Evolutionary conservation across 2,329 filamentous ascomycete genomes (phyloP).

Genomic region (Remersonia thermophila): DNA sequence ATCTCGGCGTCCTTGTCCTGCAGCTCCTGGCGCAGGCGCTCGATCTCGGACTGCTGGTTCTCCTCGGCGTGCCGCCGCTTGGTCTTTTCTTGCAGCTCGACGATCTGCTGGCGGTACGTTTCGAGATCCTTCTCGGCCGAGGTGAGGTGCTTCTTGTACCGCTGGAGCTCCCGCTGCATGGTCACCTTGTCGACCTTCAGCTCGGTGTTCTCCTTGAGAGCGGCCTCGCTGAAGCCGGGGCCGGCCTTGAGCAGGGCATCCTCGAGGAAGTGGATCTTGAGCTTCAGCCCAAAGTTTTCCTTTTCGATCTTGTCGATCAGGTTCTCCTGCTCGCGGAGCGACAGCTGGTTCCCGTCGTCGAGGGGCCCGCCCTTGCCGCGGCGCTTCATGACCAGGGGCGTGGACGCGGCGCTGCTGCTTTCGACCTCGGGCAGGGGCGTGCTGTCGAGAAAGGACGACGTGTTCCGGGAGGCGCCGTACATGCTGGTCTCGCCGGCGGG

Average conservation of each 20-base stretch:
- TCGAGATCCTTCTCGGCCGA: constrained; percentile 80
- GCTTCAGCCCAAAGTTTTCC: constrained; percentile 92
- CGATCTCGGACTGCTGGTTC: constrained; percentile 48
- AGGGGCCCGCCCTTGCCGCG: constrained; percentile 49
- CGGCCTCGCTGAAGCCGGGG: constrained; percentile 77
- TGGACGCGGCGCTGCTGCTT: constrained; percentile 71
- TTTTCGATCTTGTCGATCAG: constrained; percentile 95
- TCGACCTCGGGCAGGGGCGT: constrained; percentile 67
- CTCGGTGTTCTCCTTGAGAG: constrained; percentile 88
- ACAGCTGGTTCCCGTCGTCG: constrained; percentile 80
- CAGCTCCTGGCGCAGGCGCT: constrained; percentile 43
- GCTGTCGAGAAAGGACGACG: constrained; percentile 48
- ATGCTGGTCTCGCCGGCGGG: constrained; percentile 53
- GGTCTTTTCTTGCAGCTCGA: constrained; percentile 70
- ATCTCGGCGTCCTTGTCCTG: constrained; percentile 49
- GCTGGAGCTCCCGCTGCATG: constrained; percentile 75
- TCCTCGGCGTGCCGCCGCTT: constrained; percentile 65
- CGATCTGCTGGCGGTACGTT: constrained; percentile 66
- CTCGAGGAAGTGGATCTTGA: constrained; percentile 95
- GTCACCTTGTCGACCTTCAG: constrained; percentile 87
- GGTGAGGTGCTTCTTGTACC: constrained; percentile 73
- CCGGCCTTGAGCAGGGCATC: constrained; percentile 79
- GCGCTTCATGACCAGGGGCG: constrained; percentile 61
- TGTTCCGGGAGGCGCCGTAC: constrained; percentile 53
- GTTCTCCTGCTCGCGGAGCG: constrained; percentile 86